Percentiles rank a stretch among this genome's conserved stretches.
phyloP scores from a whole-genome alignment of 805 yeast genomes.

The Ogataea pignaliae region DNA sequence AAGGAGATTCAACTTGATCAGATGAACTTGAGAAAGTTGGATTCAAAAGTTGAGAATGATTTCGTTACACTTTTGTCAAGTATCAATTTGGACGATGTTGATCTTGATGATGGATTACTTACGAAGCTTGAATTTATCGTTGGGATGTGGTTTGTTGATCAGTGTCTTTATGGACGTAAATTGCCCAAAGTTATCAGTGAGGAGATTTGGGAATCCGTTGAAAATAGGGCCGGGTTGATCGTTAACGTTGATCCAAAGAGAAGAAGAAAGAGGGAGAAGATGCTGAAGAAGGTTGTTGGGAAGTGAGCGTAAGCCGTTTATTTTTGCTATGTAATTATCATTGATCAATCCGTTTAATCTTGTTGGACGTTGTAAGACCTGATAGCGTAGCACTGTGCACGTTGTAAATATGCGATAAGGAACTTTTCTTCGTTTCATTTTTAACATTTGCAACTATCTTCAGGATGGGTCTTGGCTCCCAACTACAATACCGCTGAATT shows the following conservation, averaged over 20 bases:
- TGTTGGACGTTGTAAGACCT: too few species aligned
- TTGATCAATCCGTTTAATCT: too few species aligned
- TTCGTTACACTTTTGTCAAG: too few species aligned
- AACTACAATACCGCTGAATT: too few species aligned
- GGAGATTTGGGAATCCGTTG: conserved; percentile 78
- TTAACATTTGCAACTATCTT: too few species aligned
- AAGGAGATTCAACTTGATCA: not conserved
- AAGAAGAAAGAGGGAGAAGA: conserved; percentile 15
- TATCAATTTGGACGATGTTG: conserved; percentile 46
- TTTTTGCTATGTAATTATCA: too few species aligned
- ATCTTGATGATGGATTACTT: conserved; percentile 68
- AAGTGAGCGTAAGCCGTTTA: too few species aligned
- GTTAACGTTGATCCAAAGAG: conserved; percentile 11
- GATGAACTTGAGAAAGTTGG: not conserved
- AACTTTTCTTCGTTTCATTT: too few species aligned
- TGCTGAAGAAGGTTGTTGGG: conserved; percentile 20
- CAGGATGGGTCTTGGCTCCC: too few species aligned
- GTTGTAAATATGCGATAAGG: too few species aligned
- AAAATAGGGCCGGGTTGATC: conserved; percentile 25
- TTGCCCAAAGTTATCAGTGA: conserved; percentile 67
- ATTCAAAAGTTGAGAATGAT: too few species aligned
- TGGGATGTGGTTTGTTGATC: conserved; percentile 99
- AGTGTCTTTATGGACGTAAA: conserved; percentile 89
- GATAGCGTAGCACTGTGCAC: too few species aligned
- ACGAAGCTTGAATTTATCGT: conserved; percentile 80